Conservation (phyloP, 495 filamentous ascomycete species). For the Talaromyces proteolyticus region DNA sequence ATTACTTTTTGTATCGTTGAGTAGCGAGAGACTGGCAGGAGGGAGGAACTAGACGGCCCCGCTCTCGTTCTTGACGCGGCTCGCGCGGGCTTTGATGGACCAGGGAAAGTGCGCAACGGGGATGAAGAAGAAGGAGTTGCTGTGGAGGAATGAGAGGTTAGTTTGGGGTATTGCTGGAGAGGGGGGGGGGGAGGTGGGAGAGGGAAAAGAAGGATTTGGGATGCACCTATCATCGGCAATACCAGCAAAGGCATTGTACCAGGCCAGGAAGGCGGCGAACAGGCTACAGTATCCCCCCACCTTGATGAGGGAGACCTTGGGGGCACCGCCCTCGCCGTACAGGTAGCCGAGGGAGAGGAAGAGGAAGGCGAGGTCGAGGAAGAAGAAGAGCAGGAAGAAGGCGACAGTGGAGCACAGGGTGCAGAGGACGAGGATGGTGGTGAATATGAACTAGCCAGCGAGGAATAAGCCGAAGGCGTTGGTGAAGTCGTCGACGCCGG, state of each 20-base stretch:
- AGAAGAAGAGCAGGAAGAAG: conserved; percentile 84
- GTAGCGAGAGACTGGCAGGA: no score
- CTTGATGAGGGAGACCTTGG: conserved; percentile 46
- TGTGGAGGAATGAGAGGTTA: no score
- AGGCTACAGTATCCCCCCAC: conserved; percentile 75
- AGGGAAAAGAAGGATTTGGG: no score
- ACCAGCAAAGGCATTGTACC: conserved; percentile 88
- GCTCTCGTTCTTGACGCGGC: neutral
- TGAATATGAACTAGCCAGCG: conserved; percentile 90
- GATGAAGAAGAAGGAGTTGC: conserved; percentile 77
- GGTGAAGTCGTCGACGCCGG: conserved; percentile 44
- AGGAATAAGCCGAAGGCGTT: conserved; percentile 74
- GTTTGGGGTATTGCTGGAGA: no score
- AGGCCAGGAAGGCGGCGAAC: conserved; percentile 74
- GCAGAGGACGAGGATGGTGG: conserved; percentile 68
- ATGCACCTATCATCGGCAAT: conserved; percentile 61
- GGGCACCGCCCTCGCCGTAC: conserved; percentile 24
- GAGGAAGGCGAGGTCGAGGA: conserved; percentile 77
- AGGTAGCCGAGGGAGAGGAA: conserved; percentile 67
- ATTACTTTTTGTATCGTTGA: no score
- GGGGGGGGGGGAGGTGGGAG: no score
- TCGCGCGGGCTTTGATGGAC: conserved; percentile 18
- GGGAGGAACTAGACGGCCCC: neutral
- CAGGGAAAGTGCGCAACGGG: conserved; percentile 87
- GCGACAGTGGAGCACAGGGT: conserved; percentile 81